Base-by-base conservation (phyloP, 257 asterid species). In the Cruciata laevipes region DNA sequence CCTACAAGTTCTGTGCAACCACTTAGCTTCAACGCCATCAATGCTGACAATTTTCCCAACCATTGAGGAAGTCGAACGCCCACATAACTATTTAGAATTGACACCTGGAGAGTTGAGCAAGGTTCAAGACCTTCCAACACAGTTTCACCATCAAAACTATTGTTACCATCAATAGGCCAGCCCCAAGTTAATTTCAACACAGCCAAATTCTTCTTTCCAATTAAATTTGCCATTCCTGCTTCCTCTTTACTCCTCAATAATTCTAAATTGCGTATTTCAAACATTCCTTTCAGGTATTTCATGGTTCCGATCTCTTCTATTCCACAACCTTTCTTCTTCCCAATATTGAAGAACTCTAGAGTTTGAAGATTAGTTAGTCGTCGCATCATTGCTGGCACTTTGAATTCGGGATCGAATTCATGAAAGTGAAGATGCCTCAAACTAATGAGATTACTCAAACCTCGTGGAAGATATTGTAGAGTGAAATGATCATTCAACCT, bases 401-500 rank as follows among this genome's bases (percentile, higher is more conserved):
- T 38, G n/a, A 57, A 18, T 0, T 11, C 3, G 4, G 51, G 21
- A 12, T 52, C 4, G 7, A 9, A 14, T 0, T n/a, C n/a, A n/a
- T n/a, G n/a, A 21, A 35, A 65, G 38, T 74, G 62, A 23, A 80
- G 68, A 53, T 80, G 84, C 42, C 85, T 65, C 73, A 80, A 66
- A 51, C 68, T 75, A 10, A 77, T 16, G 49, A 77, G 66, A 51
- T 59, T 3, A 16, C 9, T 21, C 61, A 75, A 38, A 16, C 53
- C 30, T 18, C 33, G 27, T 5, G 81, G 85, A 38, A 77, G 71
- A 62, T 5, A 12, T 3, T 38, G 13, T 5, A 74, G 49, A 5
- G 3, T 0, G 1, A 70, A 1, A 7, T 0, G n/a, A n/a, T n/a
- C n/a, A 21, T 0, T 3, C 3, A 66, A 27, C 25, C 17, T 49